Evolutionary conservation across 345 rosid genomes (phyloP), one percentile per base, ranked within the genome.

Genomic region (Melastoma malabathricum): DNA sequence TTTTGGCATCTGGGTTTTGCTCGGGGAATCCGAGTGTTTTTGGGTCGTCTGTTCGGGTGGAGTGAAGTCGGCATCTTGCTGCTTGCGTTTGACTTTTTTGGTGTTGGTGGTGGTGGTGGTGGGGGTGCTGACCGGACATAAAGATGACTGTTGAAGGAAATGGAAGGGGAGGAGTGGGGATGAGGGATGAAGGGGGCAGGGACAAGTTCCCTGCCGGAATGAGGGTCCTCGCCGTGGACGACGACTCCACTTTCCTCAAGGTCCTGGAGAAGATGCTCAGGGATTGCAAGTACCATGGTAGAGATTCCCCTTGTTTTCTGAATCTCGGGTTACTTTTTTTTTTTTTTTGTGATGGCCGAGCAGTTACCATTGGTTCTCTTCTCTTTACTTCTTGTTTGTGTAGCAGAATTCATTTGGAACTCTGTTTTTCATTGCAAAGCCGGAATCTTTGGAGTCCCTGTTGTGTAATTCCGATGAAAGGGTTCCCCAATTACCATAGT

Each of bases 161-260:
- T 34, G 12, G 41, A 34, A 34, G 41, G 41, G 41, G 47, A 52
- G 51, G 17, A 23, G 46, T 27, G 2, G 48, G 57, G 22, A 14
- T 29, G 16, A 57, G 39, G 13, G 46, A 50, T 31, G 69, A 59
- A 29, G 55, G 50, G 14, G 43, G 44, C 20, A 47, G 38, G 43
- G 67, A 52, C 18, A 55, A 22, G 44, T 67, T 76, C 22, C 75
- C 73, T 15, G 61, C 57, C 4, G 74, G 67, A 20, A 55, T 76
- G 64, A 64, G 74, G 8, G 68, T 77, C 61, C 53, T 73, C 39
- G 74, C 68, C 2, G 78, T 77, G 43, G 82, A 73, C 29, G 82
- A 73, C 47, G 76, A 73, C 48, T 64, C 64, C 4, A 63, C 61
- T 49, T 77, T 72, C 51, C 76, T 70, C 34, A 61, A 25, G 50